These are phyloP conservation scores for Physcomitrellopsis africana DNA, from an alignment of 225 moss, liverwort and hornwort species.

Conservation along the genomic window DNA sequence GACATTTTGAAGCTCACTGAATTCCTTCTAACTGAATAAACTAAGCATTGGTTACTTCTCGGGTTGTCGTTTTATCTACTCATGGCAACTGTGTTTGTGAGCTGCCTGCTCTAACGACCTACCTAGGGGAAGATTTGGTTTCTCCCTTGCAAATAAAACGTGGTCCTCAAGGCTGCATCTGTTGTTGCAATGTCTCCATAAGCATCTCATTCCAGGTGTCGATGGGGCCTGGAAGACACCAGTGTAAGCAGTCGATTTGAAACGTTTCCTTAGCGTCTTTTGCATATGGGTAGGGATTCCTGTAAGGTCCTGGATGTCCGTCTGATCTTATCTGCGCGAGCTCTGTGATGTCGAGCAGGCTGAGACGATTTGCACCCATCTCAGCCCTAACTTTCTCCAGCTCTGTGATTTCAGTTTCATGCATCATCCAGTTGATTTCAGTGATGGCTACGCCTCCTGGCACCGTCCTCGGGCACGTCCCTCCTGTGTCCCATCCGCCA, in stretches of 20 bases:
- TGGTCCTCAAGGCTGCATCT: neutral
- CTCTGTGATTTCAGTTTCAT: constrained; percentile 54
- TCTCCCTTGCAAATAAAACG: neutral
- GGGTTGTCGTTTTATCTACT: neutral
- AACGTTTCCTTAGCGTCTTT: constrained; percentile 31
- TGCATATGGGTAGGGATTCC: constrained; percentile 44
- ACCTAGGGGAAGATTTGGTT: neutral
- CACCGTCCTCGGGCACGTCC: constrained; percentile 49
- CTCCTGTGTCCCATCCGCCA: constrained; percentile 53
- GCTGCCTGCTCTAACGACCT: neutral
- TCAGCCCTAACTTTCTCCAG: constrained; percentile 19
- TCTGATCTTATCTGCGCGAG: constrained; percentile 68
- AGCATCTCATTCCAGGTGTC: constrained; percentile 76
- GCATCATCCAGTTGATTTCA: constrained; percentile 56
- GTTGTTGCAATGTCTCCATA: constrained; percentile 34
- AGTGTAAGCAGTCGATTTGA: constrained; percentile 76
- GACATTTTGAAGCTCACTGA: neutral
- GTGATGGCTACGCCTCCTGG: constrained; percentile 44
- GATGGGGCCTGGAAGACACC: constrained; percentile 82
- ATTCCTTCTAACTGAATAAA: neutral
- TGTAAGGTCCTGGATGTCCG: constrained; percentile 75
- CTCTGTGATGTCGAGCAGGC: constrained; percentile 72
- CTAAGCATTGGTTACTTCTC: neutral
- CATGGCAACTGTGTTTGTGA: neutral
- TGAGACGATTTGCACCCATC: constrained; percentile 23